Evolutionary conservation across 1,284 basidiomycete species (phyloP).

Genomic region (Mycosarcoma mackinlayi): DNA sequence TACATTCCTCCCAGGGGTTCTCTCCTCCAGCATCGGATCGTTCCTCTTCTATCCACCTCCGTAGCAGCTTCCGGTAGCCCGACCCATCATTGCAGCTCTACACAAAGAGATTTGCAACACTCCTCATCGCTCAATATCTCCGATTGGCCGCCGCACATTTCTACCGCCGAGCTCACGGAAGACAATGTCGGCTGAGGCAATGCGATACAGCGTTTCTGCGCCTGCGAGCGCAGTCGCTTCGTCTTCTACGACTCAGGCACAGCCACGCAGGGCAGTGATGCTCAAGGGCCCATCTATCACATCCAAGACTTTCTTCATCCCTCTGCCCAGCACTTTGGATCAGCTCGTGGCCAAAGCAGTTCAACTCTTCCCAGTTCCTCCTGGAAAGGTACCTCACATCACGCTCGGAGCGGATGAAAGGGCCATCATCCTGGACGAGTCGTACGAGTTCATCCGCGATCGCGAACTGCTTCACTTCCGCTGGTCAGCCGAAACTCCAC

Average conservation of each 20-base stretch:
- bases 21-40: too few species aligned
- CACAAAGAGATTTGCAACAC: too few species aligned
- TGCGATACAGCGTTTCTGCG: neutral
- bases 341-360: constrained; percentile 57
- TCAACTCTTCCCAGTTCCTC: constrained; percentile 58
- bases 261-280: constrained; percentile 51
- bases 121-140: too few species aligned
- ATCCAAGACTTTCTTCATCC: constrained; percentile 61
- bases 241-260: constrained; percentile 5
- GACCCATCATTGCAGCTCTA: neutral
- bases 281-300: constrained; percentile 62
- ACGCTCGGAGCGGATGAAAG: constrained; percentile 54
- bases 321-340: constrained; percentile 53
- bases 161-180: too few species aligned
- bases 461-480: constrained; percentile 61
- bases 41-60: too few species aligned
- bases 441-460: constrained; percentile 61
- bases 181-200: neutral
- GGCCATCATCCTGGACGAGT: constrained; percentile 61
- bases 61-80: too few species aligned
- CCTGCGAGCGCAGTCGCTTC: constrained; percentile 8
- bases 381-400: constrained; percentile 60
- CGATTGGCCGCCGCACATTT: too few species aligned
- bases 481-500: constrained; percentile 58
- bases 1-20: too few species aligned